Evolutionary conservation across 179 eudicot genomes (phyloP).

Genomic region (Actinidia chinensis): DNA sequence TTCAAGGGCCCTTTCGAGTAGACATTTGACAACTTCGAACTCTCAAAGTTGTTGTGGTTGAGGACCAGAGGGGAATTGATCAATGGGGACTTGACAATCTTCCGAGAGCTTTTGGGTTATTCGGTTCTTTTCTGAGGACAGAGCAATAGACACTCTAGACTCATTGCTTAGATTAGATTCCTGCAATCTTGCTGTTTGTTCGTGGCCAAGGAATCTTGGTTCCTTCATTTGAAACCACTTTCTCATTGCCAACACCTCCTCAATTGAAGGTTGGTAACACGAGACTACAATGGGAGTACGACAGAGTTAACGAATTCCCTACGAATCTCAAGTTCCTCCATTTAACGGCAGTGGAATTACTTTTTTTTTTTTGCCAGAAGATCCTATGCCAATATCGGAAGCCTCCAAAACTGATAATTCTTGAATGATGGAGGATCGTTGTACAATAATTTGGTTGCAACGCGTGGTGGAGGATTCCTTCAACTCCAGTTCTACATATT

Average conservation of each 20-base stretch:
- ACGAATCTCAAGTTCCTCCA: background rate
- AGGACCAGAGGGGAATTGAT: too few relatives aligned
- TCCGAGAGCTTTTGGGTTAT: too few relatives aligned
- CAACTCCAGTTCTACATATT: too few relatives aligned
- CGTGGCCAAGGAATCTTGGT: accelerated
- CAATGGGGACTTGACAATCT: too few relatives aligned
- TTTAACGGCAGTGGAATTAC: accelerated
- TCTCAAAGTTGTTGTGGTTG: too few relatives aligned
- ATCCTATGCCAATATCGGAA: background rate
- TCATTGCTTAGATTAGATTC: too few relatives aligned
- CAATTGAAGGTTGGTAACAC: background rate
- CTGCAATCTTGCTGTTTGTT: background rate
- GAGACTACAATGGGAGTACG: background rate
- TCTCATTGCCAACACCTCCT: background rate
- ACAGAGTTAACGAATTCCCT: too few relatives aligned
- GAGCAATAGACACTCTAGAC: too few relatives aligned
- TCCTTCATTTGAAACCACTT: background rate
- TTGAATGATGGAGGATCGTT: background rate
- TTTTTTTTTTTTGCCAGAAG: too few relatives aligned
- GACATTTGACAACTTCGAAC: too few relatives aligned
- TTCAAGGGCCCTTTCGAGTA: too few relatives aligned
- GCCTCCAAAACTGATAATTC: background rate
- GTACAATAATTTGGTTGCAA: background rate
- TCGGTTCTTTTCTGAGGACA: too few relatives aligned
- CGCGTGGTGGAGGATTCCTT: background rate